phyloP scores from a whole-genome alignment of 306 rosid species.

The Casuarina equisetifolia region DNA sequence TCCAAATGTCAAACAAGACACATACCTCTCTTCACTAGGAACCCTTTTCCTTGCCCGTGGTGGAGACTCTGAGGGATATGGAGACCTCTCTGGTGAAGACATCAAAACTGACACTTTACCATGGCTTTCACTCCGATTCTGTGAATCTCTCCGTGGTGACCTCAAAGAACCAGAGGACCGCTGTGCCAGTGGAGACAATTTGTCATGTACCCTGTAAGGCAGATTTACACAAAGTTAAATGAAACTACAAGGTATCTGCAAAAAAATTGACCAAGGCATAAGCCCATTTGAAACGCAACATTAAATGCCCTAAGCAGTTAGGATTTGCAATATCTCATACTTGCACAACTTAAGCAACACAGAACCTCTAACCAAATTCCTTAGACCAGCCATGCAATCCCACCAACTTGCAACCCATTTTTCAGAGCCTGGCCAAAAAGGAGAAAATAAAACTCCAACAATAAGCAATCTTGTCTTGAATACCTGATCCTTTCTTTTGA shows the following conservation, averaged over 20 bases:
- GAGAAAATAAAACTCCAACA: background rate
- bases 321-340: background rate
- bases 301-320: background rate
- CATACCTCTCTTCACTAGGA: slow-evolving; percentile 56
- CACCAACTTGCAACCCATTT: background rate
- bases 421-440: background rate
- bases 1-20: slow-evolving; percentile 12
- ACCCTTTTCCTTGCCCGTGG: slow-evolving; percentile 39
- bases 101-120: slow-evolving; percentile 36
- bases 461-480: background rate
- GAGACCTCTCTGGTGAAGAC: slow-evolving; percentile 47
- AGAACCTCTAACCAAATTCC: background rate
- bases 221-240: slow-evolving; percentile 17
- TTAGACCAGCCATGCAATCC: background rate
- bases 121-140: slow-evolving; percentile 32
- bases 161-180: slow-evolving; percentile 44
- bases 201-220: slow-evolving; percentile 46
- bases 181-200: slow-evolving; percentile 29
- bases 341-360: background rate
- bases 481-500: slow-evolving; percentile 61
- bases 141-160: slow-evolving; percentile 37
- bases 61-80: slow-evolving; percentile 44
- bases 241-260: background rate
- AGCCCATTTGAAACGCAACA: background rate
- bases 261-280: background rate